Conservation (phyloP, 306 rosid species). For the Aeschynomene evenia region DNA sequence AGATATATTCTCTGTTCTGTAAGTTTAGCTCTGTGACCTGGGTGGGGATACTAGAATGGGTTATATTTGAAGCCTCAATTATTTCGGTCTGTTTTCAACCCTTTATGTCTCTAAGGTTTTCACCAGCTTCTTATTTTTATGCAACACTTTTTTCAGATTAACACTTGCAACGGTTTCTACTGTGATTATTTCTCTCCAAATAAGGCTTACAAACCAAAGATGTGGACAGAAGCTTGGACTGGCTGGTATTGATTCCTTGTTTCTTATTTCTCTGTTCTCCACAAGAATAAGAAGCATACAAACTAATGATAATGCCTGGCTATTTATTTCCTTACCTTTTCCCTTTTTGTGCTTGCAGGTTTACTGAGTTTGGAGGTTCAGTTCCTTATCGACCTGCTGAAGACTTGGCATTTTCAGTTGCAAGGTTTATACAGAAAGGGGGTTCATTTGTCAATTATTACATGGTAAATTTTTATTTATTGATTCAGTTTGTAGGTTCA, state of each 20-base stretch:
- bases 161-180: conserved; percentile 95
- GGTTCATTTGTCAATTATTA: conserved; percentile 91
- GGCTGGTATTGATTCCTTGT: conserved; percentile 65
- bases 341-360: conserved; percentile 58
- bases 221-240: conserved; percentile 99
- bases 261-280: conserved; percentile 6
- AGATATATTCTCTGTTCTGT: conserved; percentile 12
- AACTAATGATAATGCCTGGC: conserved; percentile 3
- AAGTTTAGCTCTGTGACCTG: not conserved
- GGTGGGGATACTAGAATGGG: conserved; percentile 27
- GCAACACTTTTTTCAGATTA: conserved; percentile 55
- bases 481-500: conserved; percentile 1
- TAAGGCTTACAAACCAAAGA: conserved; percentile 89
- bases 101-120: not conserved
- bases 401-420: conserved; percentile 93
- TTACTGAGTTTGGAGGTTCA: conserved; percentile 94
- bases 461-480: conserved; percentile 59
- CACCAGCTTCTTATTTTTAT: conserved; percentile 17
- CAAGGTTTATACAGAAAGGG: conserved; percentile 90
- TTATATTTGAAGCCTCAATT: conserved; percentile 6
- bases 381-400: conserved; percentile 94
- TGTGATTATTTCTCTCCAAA: conserved; percentile 97
- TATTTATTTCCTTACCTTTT: not conserved
- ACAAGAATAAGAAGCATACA: conserved; percentile 13
- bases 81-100: not conserved